Conservation (phyloP, 2,329 filamentous ascomycete species). For the Cladosporium sp. region DNA sequence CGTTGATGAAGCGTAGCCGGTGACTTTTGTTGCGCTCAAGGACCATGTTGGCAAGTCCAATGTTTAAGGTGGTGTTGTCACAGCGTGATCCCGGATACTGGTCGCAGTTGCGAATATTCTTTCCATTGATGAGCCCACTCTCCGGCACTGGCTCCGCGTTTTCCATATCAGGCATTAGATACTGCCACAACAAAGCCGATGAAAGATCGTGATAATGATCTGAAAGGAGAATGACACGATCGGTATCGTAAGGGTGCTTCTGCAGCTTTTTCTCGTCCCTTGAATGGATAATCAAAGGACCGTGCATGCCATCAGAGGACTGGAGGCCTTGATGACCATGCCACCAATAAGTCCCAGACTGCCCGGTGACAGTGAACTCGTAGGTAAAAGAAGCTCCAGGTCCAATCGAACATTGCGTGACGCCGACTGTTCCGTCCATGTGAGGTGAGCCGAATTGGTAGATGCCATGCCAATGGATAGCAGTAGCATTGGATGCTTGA, state of each 20-base stretch:
- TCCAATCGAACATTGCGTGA: constrained; percentile 64
- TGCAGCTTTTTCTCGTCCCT: constrained; percentile 47
- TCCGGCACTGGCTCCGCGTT: constrained; percentile 59
- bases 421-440: constrained; percentile 65
- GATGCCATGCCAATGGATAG: constrained; percentile 69
- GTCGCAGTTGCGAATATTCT: constrained; percentile 40
- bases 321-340: constrained; percentile 63
- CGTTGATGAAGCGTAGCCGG: constrained; percentile 63
- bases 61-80: constrained; percentile 33
- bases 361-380: constrained; percentile 55
- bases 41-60: constrained; percentile 35
- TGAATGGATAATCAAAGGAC: constrained; percentile 60
- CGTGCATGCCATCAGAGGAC: constrained; percentile 61
- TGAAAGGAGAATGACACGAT: constrained; percentile 64
- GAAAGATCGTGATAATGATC: constrained; percentile 67
- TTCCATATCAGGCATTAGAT: constrained; percentile 51
- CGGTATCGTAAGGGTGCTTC: constrained; percentile 47
- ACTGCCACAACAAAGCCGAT: constrained; percentile 51
- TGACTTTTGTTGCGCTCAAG: constrained; percentile 52
- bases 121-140: constrained; percentile 46
- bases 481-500: constrained; percentile 56
- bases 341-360: constrained; percentile 57
- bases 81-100: constrained; percentile 40
- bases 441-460: constrained; percentile 67
- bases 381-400: constrained; percentile 60